Percentiles rank a stretch among this genome's conserved stretches.
These are phyloP conservation scores for Fusarium sterilihyphosum DNA, from an alignment of 2,329 filamentous ascomycete genomes.

Conservation along the genomic window DNA sequence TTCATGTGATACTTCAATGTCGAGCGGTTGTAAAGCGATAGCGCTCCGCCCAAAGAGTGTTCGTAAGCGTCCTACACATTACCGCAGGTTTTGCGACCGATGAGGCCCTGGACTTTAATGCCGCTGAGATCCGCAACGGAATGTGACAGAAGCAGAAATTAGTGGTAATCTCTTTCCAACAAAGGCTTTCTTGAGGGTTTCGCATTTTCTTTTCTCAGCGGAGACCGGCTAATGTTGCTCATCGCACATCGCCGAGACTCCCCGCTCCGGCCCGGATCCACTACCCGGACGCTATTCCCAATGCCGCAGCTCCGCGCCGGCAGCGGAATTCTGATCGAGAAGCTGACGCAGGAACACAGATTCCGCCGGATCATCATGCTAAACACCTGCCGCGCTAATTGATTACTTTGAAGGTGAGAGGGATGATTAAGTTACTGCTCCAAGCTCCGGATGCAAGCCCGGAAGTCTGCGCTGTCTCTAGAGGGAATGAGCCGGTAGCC, in stretches of 20 bases:
- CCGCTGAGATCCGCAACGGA: no score
- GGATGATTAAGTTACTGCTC: neutral
- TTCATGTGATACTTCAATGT: no score
- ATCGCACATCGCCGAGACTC: neutral
- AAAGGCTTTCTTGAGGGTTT: no score
- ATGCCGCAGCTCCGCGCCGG: constrained; percentile 25
- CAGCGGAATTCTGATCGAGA: neutral
- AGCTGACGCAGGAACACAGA: constrained; percentile 13
- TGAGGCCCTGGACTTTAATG: no score
- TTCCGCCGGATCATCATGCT: neutral
- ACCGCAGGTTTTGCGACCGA: no score
- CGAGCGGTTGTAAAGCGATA: no score
- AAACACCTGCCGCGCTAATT: neutral
- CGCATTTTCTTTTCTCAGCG: no score
- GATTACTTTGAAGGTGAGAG: neutral
- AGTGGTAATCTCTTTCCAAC: no score
- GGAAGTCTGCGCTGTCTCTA: neutral
- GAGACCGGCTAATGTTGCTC: neutral
- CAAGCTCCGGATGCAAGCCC: neutral
- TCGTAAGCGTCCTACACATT: no score
- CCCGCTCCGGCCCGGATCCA: constrained; percentile 9
- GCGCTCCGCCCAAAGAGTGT: no score
- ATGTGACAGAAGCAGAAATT: no score
- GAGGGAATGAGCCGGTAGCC: neutral
- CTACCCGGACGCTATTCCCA: constrained; percentile 21